Evolutionary conservation across 1,139 yeast species (phyloP), one percentile per base, ranked within the genome.

Genomic region (Diutina rugosa): DNA sequence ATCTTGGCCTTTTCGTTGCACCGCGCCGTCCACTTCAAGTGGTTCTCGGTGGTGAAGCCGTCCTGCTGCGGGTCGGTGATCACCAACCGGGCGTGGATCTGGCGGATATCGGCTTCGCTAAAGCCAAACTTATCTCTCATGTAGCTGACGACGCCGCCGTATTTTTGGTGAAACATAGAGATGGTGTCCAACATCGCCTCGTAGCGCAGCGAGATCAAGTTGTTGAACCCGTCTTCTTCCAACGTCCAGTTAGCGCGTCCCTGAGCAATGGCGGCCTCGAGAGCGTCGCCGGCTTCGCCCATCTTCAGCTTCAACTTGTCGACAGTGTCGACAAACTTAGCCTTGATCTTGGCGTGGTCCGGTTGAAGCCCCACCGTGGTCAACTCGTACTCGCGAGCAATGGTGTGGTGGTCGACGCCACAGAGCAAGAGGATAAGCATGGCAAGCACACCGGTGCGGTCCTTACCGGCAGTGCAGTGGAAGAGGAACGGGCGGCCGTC

Each of bases 391-490:
- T 87, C 95, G 60, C 82, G 79, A 3, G 90, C 84, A 51, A 89
- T 76, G 2, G 82, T 80, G 61, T 81, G 80, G 18, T 75, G 73
- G 58, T 85, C 89, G 6, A 88, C 87, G 0, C 88, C 90, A 16
- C 80, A 72, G 30, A 88, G 68, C 32, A 82, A 69, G 54, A 89
- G 72, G 3, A 88, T 71, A 57, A 89, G 68, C 82, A 89, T 87
- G 3, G 84, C 79, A 60, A 87, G 67, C 14, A 88, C 74, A 0
- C 96, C 96, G 0, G 96, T 89, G 55, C 96, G 77, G 66, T 90
- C 96, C 66, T 88, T 89, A 2, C 96, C 96, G 0, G 95, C 95
- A 2, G 91, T 82, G 67, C 96, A 89, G 65, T 87, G 95, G 66
- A 84, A 81, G 6, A 86, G 70, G 59, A 87, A 72, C 2, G 82